Conservation (phyloP, 805 yeast species). For the Yarrowia deformans region DNA sequence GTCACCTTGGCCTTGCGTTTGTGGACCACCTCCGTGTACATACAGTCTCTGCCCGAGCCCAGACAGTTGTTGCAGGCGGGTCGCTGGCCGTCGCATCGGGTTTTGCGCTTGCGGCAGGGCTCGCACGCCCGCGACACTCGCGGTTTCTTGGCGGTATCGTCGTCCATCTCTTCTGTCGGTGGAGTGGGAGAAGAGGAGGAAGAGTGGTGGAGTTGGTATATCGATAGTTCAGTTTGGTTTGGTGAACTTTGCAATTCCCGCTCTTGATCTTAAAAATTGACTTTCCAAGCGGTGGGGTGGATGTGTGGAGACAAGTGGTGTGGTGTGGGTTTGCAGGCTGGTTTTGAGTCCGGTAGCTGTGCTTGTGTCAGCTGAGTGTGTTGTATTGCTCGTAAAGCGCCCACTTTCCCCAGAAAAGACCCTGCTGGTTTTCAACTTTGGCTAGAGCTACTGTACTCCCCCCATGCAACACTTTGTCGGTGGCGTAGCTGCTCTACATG, state of each 20-base stretch:
- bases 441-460: neutral
- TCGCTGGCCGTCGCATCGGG: slow-evolving; percentile 70
- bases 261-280: neutral
- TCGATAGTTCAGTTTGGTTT: no score
- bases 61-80: slow-evolving; percentile 77
- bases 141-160: slow-evolving; percentile 41
- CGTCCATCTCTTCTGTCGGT: slow-evolving; percentile 1
- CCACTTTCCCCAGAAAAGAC: no score
- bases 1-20: slow-evolving; percentile 40
- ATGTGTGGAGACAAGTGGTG: no score
- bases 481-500: slow-evolving; percentile 27
- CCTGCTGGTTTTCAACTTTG: no score
- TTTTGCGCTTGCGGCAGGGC: slow-evolving; percentile 76
- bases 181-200: neutral
- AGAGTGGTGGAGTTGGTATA: no score
- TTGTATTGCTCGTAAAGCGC: no score
- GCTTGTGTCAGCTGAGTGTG: no score
- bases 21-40: slow-evolving; percentile 47
- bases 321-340: no score
- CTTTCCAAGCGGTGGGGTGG: neutral
- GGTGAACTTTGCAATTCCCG: slow-evolving; percentile 11
- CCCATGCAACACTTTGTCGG: slow-evolving; percentile 1
- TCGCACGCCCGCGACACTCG: slow-evolving; percentile 88
- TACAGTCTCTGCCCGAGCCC: slow-evolving; percentile 76
- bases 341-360: no score